phyloP scores from a whole-genome alignment of 305 asterid genomes.

The Solanum hybrid region DNA sequence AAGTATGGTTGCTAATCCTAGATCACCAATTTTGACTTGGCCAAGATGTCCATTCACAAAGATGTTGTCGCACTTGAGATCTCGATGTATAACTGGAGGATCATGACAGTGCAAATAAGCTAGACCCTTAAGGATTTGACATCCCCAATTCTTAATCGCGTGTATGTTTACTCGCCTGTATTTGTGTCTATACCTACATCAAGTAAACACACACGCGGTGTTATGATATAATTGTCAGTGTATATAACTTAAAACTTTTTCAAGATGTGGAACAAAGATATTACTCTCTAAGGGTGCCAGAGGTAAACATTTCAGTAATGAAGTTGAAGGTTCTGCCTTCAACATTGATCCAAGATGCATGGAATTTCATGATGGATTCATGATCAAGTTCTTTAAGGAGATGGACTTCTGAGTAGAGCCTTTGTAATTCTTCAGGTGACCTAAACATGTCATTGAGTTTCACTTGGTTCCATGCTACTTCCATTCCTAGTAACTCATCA shows the following conservation, averaged over 20 bases:
- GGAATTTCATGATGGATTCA: constrained; percentile 47
- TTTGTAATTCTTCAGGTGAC: constrained; percentile 45
- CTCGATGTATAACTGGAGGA: constrained; percentile 82
- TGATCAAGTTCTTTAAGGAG: constrained; percentile 61
- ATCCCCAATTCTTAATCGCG: constrained; percentile 62
- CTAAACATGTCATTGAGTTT: constrained; percentile 38
- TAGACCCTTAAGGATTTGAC: constrained; percentile 70
- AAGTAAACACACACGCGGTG: not conserved
- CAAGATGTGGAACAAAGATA: not conserved
- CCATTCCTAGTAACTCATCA: constrained; percentile 58
- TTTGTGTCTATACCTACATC: constrained; percentile 48
- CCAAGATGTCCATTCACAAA: constrained; percentile 81
- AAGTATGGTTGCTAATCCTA: constrained; percentile 71
- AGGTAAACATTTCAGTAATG: constrained; percentile 80
- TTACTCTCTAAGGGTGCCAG: constrained; percentile 82
- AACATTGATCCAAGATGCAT: constrained; percentile 51
- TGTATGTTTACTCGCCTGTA: constrained; percentile 35
- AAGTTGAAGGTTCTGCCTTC: constrained; percentile 58
- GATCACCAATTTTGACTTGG: constrained; percentile 76
- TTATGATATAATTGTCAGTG: not conserved
- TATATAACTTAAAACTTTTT: not conserved
- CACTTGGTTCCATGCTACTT: constrained; percentile 87
- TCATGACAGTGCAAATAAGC: constrained; percentile 55
- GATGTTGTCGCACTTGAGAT: constrained; percentile 72
- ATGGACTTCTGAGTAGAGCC: constrained; percentile 71